Conservation (phyloP, 495 filamentous ascomycete genomes). For the Glonium stellatum region DNA sequence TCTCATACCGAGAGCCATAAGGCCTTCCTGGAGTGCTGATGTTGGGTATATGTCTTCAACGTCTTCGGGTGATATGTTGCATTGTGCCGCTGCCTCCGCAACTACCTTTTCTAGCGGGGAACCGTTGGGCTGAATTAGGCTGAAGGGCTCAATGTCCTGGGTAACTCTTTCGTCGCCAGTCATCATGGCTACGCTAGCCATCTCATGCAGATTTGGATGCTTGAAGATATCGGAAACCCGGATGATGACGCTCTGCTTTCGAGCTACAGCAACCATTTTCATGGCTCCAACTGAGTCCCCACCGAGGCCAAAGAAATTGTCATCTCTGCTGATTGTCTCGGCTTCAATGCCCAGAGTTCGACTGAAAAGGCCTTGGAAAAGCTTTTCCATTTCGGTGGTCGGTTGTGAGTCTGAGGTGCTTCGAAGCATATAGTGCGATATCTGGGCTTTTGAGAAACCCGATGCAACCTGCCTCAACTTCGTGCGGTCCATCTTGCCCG, state of each 20-base stretch:
- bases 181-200: conserved; percentile 29
- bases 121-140: conserved; percentile 32
- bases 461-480: conserved; percentile 30
- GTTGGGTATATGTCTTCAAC: conserved; percentile 22
- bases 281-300: conserved; percentile 20
- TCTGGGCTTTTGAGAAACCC: conserved; percentile 36
- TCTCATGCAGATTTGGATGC: conserved; percentile 40
- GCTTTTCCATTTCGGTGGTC: conserved; percentile 8
- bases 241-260: conserved; percentile 8
- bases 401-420: conserved; percentile 28
- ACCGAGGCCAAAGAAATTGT: conserved; percentile 21
- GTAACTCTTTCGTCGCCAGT: neutral
- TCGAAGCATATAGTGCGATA: conserved; percentile 41
- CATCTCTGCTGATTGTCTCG: conserved; percentile 13
- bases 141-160: conserved; percentile 39
- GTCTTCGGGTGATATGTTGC: neutral
- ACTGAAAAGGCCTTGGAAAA: conserved; percentile 13
- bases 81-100: conserved; percentile 10
- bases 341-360: conserved; percentile 13
- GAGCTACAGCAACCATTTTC: conserved; percentile 17
- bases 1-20: conserved; percentile 11
- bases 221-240: conserved; percentile 46
- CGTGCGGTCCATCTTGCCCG: conserved; percentile 17
- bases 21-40: conserved; percentile 17
- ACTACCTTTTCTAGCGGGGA: conserved; percentile 18